These are phyloP conservation scores for Pichia membranifaciens DNA, from an alignment of 805 yeast species.

Conservation along the genomic window DNA sequence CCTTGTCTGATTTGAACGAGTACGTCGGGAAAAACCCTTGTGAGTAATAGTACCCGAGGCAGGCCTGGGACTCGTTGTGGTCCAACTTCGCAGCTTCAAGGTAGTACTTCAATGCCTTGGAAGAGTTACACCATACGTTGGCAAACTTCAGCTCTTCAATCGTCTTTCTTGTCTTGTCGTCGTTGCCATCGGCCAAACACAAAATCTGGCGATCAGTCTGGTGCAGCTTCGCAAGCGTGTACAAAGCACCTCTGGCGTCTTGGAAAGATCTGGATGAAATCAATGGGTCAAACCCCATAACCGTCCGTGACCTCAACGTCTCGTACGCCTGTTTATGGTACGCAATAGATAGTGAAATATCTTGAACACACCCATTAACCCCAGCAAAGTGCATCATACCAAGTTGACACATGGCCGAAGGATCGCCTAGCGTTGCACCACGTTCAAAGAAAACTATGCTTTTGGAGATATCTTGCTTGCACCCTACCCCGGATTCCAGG, in stretches of 20 bases:
- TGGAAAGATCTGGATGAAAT: conserved; percentile 30
- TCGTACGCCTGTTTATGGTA: conserved; percentile 28
- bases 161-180: conserved; percentile 28
- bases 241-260: conserved; percentile 31
- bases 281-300: conserved; percentile 31
- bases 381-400: conserved; percentile 56
- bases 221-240: conserved; percentile 32
- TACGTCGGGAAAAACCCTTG: conserved; percentile 44
- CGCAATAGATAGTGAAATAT: conserved; percentile 23
- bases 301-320: conserved; percentile 18
- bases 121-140: conserved; percentile 31
- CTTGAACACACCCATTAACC: conserved; percentile 26
- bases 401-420: conserved; percentile 66
- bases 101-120: conserved; percentile 46
- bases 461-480: conserved; percentile 35
- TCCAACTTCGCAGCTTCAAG: conserved; percentile 54
- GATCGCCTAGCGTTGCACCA: conserved; percentile 59
- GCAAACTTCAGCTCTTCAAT: conserved; percentile 30
- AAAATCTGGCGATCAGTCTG: conserved; percentile 31
- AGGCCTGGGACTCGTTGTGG: conserved; percentile 63
- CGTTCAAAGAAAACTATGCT: conserved; percentile 50
- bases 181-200: conserved; percentile 20
- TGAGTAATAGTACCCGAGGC: conserved; percentile 67
- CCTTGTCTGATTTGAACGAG: conserved; percentile 30
- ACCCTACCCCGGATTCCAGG: conserved; percentile 60